A percentile compares a stretch with the other conserved stretches of the same genome.
Evolutionary conservation across 768 basidiomycete genomes (phyloP).

Genomic region (Leccinum sublutescens): DNA sequence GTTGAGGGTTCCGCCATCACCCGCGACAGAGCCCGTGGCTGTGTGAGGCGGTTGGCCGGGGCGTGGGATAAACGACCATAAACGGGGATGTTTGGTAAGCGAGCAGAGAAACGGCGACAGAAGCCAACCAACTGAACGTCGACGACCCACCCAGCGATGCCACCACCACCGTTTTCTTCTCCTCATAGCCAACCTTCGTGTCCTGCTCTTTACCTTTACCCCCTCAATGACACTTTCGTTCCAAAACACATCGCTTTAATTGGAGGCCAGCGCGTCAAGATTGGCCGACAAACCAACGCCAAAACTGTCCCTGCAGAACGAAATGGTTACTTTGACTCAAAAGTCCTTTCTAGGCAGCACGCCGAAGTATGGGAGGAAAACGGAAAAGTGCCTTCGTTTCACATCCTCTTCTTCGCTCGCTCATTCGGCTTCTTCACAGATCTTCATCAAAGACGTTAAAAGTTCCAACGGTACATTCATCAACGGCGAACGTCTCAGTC

Average conservation of each 20-base stretch:
- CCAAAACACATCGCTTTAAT: slow-evolving; percentile 90
- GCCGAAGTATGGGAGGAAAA: slow-evolving; percentile 98
- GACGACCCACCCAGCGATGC: slow-evolving; percentile 28
- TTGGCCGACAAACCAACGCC: slow-evolving; percentile 93
- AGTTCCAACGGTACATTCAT: slow-evolving; percentile 98
- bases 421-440: slow-evolving; percentile 45
- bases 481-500: slow-evolving; percentile 88
- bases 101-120: slow-evolving; percentile 10
- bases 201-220: slow-evolving; percentile 72
- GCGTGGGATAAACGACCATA: slow-evolving; percentile 9
- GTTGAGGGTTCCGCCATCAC: background rate
- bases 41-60: slow-evolving; percentile 3
- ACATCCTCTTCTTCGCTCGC: slow-evolving; percentile 3
- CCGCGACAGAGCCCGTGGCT: background rate
- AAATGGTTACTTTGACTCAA: slow-evolving; percentile 97
- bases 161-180: slow-evolving; percentile 34
- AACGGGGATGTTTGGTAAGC: slow-evolving; percentile 12
- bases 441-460: slow-evolving; percentile 98
- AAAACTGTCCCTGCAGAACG: slow-evolving; percentile 91
- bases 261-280: slow-evolving; percentile 70
- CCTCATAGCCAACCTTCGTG: slow-evolving; percentile 26
- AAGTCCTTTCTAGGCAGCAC: slow-evolving; percentile 90
- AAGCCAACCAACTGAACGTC: slow-evolving; percentile 18
- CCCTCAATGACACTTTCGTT: slow-evolving; percentile 90
- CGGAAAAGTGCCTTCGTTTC: slow-evolving; percentile 60